These are phyloP conservation scores for Vitis hybrid DNA, from an alignment of 177 flowering plant species.

Conservation along the genomic window DNA sequence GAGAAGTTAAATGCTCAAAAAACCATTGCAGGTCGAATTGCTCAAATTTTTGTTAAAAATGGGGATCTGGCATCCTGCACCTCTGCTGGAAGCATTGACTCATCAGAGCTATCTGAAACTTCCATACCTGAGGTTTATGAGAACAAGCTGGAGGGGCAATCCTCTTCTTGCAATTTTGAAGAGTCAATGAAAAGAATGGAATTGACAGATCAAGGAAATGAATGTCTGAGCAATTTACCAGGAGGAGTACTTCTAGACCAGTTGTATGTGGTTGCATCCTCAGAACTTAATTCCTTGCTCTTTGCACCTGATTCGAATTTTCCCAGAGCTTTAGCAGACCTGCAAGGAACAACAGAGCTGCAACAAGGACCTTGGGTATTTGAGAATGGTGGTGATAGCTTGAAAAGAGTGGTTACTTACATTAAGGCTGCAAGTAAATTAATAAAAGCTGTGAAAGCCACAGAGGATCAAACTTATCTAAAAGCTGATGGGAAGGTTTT, in stretches of 20 bases:
- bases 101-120: conserved; percentile 42
- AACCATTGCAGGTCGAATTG: conserved; percentile 53
- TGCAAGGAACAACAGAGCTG: conserved; percentile 72
- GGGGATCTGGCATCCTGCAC: conserved; percentile 32
- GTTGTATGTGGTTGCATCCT: conserved; percentile 50
- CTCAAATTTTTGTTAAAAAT: conserved; percentile 62
- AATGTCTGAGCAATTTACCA: conserved; percentile 63
- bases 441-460: conserved; percentile 75
- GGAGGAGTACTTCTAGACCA: conserved; percentile 83
- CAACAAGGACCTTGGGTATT: conserved; percentile 71
- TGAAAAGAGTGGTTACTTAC: conserved; percentile 65
- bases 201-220: conserved; percentile 58
- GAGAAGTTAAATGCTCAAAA: conserved; percentile 48
- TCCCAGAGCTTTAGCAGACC: conserved; percentile 47
- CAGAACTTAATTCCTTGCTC: conserved; percentile 63
- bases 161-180: conserved; percentile 53
- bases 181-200: conserved; percentile 56
- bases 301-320: conserved; percentile 74
- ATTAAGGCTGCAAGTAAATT: conserved; percentile 67
- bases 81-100: conserved; percentile 16
- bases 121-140: conserved; percentile 32
- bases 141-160: conserved; percentile 40
- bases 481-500: conserved; percentile 81
- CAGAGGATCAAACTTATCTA: conserved; percentile 79
- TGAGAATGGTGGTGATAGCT: conserved; percentile 55